Percentiles rank a stretch among this genome's conserved stretches.
phyloP scores from a whole-genome alignment of 495 filamentous ascomycete species.

The Tuber indicum region DNA sequence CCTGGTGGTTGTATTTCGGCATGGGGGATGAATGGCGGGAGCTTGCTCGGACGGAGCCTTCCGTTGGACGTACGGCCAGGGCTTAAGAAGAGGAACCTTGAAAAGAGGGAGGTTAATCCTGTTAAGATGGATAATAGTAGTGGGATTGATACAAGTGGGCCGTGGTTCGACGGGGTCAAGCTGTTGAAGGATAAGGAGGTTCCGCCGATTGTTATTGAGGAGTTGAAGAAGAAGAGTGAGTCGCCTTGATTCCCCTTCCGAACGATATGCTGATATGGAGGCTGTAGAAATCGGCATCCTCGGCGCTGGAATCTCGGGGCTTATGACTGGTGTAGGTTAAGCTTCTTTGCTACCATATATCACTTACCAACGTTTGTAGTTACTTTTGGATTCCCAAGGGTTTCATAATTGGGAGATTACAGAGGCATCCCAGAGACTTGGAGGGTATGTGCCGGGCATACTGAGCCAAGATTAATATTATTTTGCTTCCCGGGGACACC shows the following conservation, averaged over 20 bases:
- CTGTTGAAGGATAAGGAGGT: slow-evolving; percentile 54
- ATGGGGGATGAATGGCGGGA: slow-evolving; percentile 44
- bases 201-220: slow-evolving; percentile 48
- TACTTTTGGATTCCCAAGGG: slow-evolving; percentile 50
- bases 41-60: slow-evolving; percentile 47
- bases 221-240: slow-evolving; percentile 51
- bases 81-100: slow-evolving; percentile 31
- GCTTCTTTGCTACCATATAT: not conserved
- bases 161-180: slow-evolving; percentile 65
- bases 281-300: slow-evolving; percentile 51
- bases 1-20: slow-evolving; percentile 52
- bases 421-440: slow-evolving; percentile 50
- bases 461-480: not conserved
- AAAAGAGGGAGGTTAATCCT: slow-evolving; percentile 6
- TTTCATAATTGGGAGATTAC: slow-evolving; percentile 53
- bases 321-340: slow-evolving; percentile 50
- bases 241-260: not conserved
- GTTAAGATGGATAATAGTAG: slow-evolving; percentile 49
- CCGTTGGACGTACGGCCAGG: slow-evolving; percentile 41
- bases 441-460: slow-evolving; percentile 39
- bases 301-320: slow-evolving; percentile 62
- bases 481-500: not conserved
- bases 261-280: not conserved
- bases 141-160: slow-evolving; percentile 55
- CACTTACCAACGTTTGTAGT: slow-evolving; percentile 17